Conservation (phyloP, 805 yeast species). For the Clavispora santaluciae region DNA sequence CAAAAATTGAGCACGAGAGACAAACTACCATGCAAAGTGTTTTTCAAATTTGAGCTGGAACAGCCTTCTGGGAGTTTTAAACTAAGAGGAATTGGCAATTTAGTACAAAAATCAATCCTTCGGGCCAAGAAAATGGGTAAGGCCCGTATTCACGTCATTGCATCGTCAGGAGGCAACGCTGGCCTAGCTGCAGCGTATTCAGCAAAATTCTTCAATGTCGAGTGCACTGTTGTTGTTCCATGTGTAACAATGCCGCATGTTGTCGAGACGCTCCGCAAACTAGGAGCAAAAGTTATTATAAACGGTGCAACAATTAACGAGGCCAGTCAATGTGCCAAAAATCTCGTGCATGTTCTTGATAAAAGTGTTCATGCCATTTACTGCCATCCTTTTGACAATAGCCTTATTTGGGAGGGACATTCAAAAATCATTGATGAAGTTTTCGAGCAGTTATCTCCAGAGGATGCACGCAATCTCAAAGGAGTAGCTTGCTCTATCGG, state of each 20-base stretch:
- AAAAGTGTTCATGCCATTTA: conserved; percentile 31
- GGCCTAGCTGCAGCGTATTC: conserved; percentile 53
- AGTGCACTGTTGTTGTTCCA: conserved; percentile 65
- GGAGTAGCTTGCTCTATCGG: conserved; percentile 53
- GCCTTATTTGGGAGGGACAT: conserved; percentile 53
- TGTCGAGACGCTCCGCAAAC: conserved; percentile 37
- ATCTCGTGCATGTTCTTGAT: conserved; percentile 17
- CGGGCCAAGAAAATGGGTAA: conserved; percentile 19
- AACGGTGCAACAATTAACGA: conserved; percentile 46
- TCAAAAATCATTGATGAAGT: conserved; percentile 35
- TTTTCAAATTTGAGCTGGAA: conserved; percentile 45
- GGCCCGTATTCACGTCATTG: conserved; percentile 37
- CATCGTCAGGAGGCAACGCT: conserved; percentile 56
- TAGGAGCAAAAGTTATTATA: conserved; percentile 49
- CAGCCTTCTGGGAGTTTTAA: conserved; percentile 60
- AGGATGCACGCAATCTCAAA: conserved; percentile 24
- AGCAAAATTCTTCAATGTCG: conserved; percentile 29
- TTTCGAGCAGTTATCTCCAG: conserved; percentile 21
- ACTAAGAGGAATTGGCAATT: conserved; percentile 50
- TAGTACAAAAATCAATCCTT: conserved; percentile 32
- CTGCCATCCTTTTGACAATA: conserved; percentile 53
- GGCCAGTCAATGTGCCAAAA: conserved; percentile 43
- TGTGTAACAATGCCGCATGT: conserved; percentile 42
- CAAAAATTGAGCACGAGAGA: conserved; percentile 5
- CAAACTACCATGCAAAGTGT: conserved; percentile 33